Base-by-base conservation (phyloP, 306 rosid genomes). In the Gastrolobium villosum region DNA sequence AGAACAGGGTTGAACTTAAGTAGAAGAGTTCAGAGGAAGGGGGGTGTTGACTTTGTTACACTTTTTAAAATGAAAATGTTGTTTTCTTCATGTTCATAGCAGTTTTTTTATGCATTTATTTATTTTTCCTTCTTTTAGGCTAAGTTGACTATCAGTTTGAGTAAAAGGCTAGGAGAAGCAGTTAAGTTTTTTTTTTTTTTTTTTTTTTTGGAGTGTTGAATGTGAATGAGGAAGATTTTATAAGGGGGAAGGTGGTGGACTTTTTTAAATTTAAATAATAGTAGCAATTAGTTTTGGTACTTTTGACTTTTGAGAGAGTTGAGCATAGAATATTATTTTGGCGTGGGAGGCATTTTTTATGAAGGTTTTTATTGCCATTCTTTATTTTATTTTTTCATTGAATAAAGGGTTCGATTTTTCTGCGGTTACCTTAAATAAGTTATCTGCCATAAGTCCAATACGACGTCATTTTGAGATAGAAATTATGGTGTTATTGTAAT, bases 31-130 rank as follows among this genome's bases (percentile, higher is more conserved):
- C 26, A 77, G 10, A 1, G 13, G 5, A 10, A 53, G 59, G 32
- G 28, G 50, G 82, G 77, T 78, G 84, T 90, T 93, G 96, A 91
- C 96, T 74, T 75, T 72, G 35, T 78, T 72, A n/a, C 32, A 32
- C 3, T 69, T 4, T 56, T 61, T 15, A 32, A 77, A 59, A 40
- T 37, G 32, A 10, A 60, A 63, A 72, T 7, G 3, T 32, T 60
- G 37, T 46, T 70, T 77, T 69, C 59, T 45, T 74, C 43, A 35
- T 0, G 54, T 28, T 65, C 1, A 9, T 70, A 13, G 6, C 11
- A 3, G 14, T 31, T 60, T 43, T 5, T 74, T 8, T 3, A 11
- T 6, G 2, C 4, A 9, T 67, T 26, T 10, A 5, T 65, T 65
- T 14, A 0, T 5, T 32, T 13, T 7, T 3, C 32, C 6, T n/a